phyloP scores from a whole-genome alignment of 1,284 basidiomycete genomes.

The Trichosporon sp. region DNA sequence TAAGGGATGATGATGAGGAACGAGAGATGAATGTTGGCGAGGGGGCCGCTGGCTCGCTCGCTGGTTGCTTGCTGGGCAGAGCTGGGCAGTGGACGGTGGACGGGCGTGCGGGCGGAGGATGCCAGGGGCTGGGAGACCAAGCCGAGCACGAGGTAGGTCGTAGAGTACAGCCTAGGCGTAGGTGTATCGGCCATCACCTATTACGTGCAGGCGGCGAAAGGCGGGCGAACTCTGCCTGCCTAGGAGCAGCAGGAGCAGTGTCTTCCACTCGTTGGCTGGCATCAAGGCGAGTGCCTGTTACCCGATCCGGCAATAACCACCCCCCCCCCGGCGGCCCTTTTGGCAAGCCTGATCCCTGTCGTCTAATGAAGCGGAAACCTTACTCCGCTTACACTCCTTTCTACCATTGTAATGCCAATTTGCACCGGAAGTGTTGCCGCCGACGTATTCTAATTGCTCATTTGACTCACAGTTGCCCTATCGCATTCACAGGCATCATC shows the following conservation, averaged over 20 bases:
- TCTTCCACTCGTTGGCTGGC: background rate
- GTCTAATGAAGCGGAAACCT: background rate
- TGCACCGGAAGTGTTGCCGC: background rate
- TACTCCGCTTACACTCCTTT: background rate
- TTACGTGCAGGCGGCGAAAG: slow-evolving; percentile 2
- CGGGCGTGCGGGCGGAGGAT: background rate
- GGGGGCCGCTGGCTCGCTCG: slow-evolving; percentile 7
- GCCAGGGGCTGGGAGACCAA: background rate
- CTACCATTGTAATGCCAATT: background rate
- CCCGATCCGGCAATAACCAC: slow-evolving; percentile 11
- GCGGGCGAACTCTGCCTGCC: slow-evolving; percentile 4
- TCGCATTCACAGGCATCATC: slow-evolving; percentile 1
- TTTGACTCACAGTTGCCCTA: background rate
- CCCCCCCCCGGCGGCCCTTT: no score
- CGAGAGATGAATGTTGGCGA: slow-evolving; percentile 14
- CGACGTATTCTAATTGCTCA: background rate
- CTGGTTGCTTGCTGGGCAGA: background rate
- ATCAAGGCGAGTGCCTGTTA: background rate
- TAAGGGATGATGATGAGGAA: slow-evolving; percentile 17
- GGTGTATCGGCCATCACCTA: background rate
- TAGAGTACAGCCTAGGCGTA: background rate
- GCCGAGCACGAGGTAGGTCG: slow-evolving; percentile 6
- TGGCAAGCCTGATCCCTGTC: background rate
- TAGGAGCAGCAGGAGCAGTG: background rate
- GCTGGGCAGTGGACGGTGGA: background rate